These are phyloP conservation scores for Blastocystis sp. DNA, from an alignment of 352 stramenopile genomes.

Conservation along the genomic window DNA sequence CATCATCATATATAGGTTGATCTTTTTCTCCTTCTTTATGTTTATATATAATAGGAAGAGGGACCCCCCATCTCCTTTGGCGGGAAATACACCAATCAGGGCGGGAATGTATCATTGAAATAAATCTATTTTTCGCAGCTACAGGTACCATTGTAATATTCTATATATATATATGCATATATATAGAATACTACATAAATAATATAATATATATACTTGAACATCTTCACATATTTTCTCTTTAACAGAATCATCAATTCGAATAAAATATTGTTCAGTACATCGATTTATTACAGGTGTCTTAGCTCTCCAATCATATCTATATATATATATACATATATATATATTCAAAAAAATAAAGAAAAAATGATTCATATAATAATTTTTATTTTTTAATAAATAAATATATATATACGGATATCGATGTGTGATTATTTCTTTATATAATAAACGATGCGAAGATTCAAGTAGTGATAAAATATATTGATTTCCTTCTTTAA, in stretches of 20 bases:
- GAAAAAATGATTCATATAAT: too few relatives aligned
- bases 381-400: too few relatives aligned
- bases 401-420: constrained; percentile 1
- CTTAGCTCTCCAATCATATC: constrained; percentile 95
- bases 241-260: constrained; percentile 40
- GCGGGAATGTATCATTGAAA: constrained; percentile 61
- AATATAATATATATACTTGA: constrained; percentile 2
- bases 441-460: not conserved
- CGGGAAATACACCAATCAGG: constrained; percentile 94
- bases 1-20: not conserved
- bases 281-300: constrained; percentile 87
- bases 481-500: constrained; percentile 62
- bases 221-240: not conserved
- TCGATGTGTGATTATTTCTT: constrained; percentile 16
- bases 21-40: constrained; percentile 49
- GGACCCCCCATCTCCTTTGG: constrained; percentile 84
- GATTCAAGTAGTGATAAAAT: not conserved
- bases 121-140: constrained; percentile 56
- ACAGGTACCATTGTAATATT: constrained; percentile 72
- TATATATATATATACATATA: too few relatives aligned
- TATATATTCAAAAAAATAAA: not conserved
- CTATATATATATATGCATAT: constrained; percentile 1
- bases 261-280: constrained; percentile 93
- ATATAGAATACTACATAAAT: not conserved
- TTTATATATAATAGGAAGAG: constrained; percentile 92